These are phyloP conservation scores for Saturnispora kantuleensis DNA, from an alignment of 805 yeast genomes.

Conservation along the genomic window DNA sequence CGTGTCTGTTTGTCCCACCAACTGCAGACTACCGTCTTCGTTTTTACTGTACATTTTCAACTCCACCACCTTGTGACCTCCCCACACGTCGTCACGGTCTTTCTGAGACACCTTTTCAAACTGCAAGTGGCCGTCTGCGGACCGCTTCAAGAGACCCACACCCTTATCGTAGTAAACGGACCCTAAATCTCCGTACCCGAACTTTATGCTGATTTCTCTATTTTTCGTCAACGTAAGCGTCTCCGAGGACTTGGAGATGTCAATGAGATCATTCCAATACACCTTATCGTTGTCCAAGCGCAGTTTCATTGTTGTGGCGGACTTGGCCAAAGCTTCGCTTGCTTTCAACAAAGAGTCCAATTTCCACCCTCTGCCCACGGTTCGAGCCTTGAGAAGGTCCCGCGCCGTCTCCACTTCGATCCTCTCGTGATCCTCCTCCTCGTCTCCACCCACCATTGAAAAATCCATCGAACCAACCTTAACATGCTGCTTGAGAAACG, in stretches of 20 bases:
- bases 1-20: slow-evolving; percentile 11
- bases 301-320: slow-evolving; percentile 40
- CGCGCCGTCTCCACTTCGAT: slow-evolving; percentile 12
- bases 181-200: slow-evolving; percentile 89
- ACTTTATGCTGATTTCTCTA: slow-evolving; percentile 60
- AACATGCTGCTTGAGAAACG: slow-evolving; percentile 62
- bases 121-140: slow-evolving; percentile 32
- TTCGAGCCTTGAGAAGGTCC: slow-evolving; percentile 7
- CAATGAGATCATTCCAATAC: slow-evolving; percentile 52
- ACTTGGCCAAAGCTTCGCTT: slow-evolving; percentile 37
- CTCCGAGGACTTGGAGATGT: slow-evolving; percentile 41
- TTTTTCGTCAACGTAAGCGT: slow-evolving; percentile 47
- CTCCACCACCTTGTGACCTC: slow-evolving; percentile 38
- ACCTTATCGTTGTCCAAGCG: slow-evolving; percentile 52
- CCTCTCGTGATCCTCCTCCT: slow-evolving; percentile 13
- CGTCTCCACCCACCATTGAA: slow-evolving; percentile 15
- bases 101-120: slow-evolving; percentile 29
- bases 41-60: slow-evolving; percentile 37
- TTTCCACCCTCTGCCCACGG: slow-evolving; percentile 75
- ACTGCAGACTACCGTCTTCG: background rate
- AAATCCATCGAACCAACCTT: slow-evolving; percentile 66
- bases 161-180: slow-evolving; percentile 68
- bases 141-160: slow-evolving; percentile 54
- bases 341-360: slow-evolving; percentile 54
- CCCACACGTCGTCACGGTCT: slow-evolving; percentile 25